Evolutionary conservation across 257 asterid species (phyloP).

Genomic region (Oldenlandia corymbosa): DNA sequence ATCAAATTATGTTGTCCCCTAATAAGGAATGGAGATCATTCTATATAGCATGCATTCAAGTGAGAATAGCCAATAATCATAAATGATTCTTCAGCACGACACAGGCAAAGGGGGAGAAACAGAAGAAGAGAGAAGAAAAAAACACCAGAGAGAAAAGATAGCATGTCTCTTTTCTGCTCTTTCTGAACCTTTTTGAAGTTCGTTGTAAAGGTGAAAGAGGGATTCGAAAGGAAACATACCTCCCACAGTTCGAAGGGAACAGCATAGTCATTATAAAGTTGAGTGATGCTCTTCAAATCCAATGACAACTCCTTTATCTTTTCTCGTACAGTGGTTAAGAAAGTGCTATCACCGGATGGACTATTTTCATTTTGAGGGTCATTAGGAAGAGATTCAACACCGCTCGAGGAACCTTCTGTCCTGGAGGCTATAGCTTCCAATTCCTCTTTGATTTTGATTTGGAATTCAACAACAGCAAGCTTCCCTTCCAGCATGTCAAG

Average conservation of each 20-base stretch:
- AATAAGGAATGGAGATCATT: too few relatives aligned
- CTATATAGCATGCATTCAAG: too few relatives aligned
- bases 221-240: constrained; percentile 38
- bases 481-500: constrained; percentile 95
- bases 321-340: constrained; percentile 34
- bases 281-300: constrained; percentile 87
- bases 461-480: constrained; percentile 94
- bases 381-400: constrained; percentile 38
- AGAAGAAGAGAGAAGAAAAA: neutral
- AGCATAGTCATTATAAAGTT: constrained; percentile 90
- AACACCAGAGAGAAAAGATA: neutral
- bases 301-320: constrained; percentile 72
- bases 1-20: too few relatives aligned
- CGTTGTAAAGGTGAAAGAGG: neutral
- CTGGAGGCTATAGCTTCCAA: constrained; percentile 64
- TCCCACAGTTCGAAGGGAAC: constrained; percentile 95
- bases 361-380: constrained; percentile 34
- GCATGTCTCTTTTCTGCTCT: neutral
- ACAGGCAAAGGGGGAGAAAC: neutral
- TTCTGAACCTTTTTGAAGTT: neutral
- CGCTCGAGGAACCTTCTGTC: constrained; percentile 47
- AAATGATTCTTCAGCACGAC: too few relatives aligned
- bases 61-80: too few relatives aligned
- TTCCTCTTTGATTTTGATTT: constrained; percentile 82
- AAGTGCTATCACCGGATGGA: constrained; percentile 31